Percentiles rank a stretch among this genome's conserved stretches.
Conservation (phyloP, 106 monocot genomes). For the Acorus calamus region DNA sequence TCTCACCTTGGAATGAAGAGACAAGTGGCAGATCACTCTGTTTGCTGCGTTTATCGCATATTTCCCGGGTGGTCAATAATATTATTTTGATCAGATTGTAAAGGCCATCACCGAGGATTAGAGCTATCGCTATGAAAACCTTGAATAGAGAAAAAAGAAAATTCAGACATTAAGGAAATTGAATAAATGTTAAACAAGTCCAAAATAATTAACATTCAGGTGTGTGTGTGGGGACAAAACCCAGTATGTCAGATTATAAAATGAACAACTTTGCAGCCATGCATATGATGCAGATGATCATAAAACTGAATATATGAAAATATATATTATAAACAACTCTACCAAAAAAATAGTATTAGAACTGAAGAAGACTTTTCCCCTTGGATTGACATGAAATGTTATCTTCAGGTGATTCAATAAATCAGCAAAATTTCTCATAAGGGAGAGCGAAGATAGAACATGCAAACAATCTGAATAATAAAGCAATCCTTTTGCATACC, state of each 20-base stretch:
- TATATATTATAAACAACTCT: too few relatives aligned
- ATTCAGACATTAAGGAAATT: not conserved
- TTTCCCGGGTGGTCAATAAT: slow-evolving; percentile 38
- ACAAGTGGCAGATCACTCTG: slow-evolving; percentile 32
- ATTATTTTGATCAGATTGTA: slow-evolving; percentile 93
- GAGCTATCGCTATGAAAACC: slow-evolving; percentile 77
- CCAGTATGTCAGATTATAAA: too few relatives aligned
- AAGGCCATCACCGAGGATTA: slow-evolving; percentile 84
- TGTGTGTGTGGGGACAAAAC: too few relatives aligned
- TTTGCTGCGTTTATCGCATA: slow-evolving; percentile 36
- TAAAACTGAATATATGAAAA: too few relatives aligned
- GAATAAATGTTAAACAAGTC: too few relatives aligned
- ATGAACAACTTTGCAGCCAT: too few relatives aligned
- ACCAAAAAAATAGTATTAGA: too few relatives aligned
- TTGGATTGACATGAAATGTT: too few relatives aligned
- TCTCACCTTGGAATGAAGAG: slow-evolving; percentile 26
- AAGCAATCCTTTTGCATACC: slow-evolving; percentile 19
- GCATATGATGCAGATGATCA: too few relatives aligned
- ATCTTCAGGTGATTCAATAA: too few relatives aligned
- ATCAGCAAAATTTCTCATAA: not conserved
- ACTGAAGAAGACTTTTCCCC: too few relatives aligned
- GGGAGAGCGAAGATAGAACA: not conserved
- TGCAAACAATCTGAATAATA: slow-evolving; percentile 1
- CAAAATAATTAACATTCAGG: too few relatives aligned
- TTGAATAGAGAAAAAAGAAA: slow-evolving; percentile 3